Base-by-base conservation (phyloP, 2,329 filamentous ascomycete genomes). In the Colletotrichum costaricense region DNA sequence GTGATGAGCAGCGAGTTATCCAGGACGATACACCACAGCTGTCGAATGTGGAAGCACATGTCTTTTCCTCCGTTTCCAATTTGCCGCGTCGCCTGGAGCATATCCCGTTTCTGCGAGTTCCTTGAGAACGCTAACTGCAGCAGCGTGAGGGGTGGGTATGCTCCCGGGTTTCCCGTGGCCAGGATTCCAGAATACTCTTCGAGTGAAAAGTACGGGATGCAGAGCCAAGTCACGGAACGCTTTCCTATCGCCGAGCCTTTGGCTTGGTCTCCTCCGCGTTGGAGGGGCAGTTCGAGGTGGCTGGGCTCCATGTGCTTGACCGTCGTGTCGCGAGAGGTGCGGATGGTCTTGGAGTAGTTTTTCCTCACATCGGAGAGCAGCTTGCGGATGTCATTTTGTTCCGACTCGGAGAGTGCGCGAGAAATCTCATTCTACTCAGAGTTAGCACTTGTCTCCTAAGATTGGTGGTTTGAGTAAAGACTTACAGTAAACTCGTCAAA, bases 121-220 rank as follows among this genome's bases (percentile, higher is more conserved):
- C 83, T 78, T 1, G 85, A 84, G 72, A 84, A 86, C 8, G 84
- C 82, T 1, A 81, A 78, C 75, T 88, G 86, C 0, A 87, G 76
- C 6, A 88, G 75, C 1, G 85, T 87, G 63, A 83, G 81, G 2
- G 82, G 78, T 1, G 86, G 86, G 63, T 86, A 87, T 1, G 80
- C 77, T 5, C 79, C 78, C 7, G 79, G 58, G 30, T 77, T 80
- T 1, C 80, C 78, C 1, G 79, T 79, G 6, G 78, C 78, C 2
- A 79, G 76, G 2, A 85, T 75, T 2, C 84, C 84, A 0, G 82
- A 82, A 69, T 86, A 87, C 28, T 81, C 80, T 63, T 86, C 82
- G 0, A 88, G 80, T 2, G 81, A 81, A 74, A 88, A 87, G 73
- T 87, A 88, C 0, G 87, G 87, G 16, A 88, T 77, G 35, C 84